Percentiles rank a stretch among this genome's conserved stretches.
phyloP scores from a whole-genome alignment of 495 filamentous ascomycete genomes.

The Pseudomonodictys pantanalensis region DNA sequence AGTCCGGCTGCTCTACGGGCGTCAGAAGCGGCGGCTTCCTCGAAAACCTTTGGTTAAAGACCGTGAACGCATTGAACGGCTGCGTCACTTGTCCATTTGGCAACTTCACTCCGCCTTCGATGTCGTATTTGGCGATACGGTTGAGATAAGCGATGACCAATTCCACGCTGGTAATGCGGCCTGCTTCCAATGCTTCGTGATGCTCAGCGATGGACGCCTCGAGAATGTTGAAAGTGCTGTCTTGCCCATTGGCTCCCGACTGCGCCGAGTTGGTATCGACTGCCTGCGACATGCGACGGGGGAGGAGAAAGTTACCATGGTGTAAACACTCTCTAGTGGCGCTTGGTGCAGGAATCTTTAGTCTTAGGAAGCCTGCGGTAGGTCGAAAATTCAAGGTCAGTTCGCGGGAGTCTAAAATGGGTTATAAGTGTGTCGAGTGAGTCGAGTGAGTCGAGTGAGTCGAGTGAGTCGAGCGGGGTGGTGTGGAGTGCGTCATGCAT shows the following conservation, averaged over 20 bases:
- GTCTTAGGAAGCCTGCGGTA: no score
- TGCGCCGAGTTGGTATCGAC: no score
- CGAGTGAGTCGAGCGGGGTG: no score
- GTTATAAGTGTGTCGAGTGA: no score
- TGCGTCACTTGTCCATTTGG: not conserved
- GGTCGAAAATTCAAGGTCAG: no score
- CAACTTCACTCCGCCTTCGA: slow-evolving; percentile 6
- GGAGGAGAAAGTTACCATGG: no score
- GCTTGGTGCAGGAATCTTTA: no score
- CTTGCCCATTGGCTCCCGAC: not conserved
- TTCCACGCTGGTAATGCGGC: slow-evolving; percentile 33
- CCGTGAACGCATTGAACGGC: slow-evolving; percentile 37
- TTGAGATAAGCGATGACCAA: slow-evolving; percentile 31
- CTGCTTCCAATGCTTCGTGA: slow-evolving; percentile 20
- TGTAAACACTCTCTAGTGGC: no score
- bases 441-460: no score
- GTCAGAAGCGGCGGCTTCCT: slow-evolving; percentile 41
- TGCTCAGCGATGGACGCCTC: slow-evolving; percentile 36
- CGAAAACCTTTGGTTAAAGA: slow-evolving; percentile 40
- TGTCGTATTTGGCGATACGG: slow-evolving; percentile 36
- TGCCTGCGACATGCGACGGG: no score
- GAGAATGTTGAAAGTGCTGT: slow-evolving; percentile 22
- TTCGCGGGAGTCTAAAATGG: no score
- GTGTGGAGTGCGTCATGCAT: no score
- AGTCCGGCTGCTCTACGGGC: slow-evolving; percentile 28